These are phyloP conservation scores for Gentiana dahurica DNA, from an alignment of 257 asterid genomes.

Conservation along the genomic window DNA sequence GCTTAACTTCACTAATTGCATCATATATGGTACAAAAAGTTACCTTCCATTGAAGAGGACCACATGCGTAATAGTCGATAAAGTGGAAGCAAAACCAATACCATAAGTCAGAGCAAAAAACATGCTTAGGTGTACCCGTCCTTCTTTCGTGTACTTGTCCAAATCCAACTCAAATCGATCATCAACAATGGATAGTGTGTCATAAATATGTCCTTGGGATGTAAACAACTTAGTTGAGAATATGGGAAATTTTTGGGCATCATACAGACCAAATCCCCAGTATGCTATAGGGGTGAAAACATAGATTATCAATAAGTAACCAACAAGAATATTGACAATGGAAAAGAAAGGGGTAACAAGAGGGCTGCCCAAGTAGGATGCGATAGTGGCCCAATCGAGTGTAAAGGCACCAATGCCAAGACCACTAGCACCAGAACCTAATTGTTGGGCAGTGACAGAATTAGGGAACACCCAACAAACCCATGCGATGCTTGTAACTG, in stretches of 20 bases:
- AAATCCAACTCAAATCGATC: conserved; percentile 67
- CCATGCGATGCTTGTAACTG: conserved; percentile 81
- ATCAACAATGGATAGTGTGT: conserved; percentile 67
- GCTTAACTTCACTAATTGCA: too few relatives aligned
- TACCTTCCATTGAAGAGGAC: too few relatives aligned
- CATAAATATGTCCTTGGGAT: conserved; percentile 63
- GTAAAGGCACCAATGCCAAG: conserved; percentile 85
- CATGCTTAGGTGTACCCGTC: conserved; percentile 72
- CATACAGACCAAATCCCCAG: conserved; percentile 71
- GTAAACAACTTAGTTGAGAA: conserved; percentile 85
- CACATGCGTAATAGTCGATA: too few relatives aligned
- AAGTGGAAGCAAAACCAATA: too few relatives aligned
- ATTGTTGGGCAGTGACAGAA: conserved; percentile 81
- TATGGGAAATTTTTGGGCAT: conserved; percentile 57
- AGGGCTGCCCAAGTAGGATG: conserved; percentile 82
- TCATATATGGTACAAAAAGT: too few relatives aligned
- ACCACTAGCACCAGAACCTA: conserved; percentile 80
- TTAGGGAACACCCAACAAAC: conserved; percentile 76
- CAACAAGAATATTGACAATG: conserved; percentile 58
- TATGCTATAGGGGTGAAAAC: conserved; percentile 54
- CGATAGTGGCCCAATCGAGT: conserved; percentile 71
- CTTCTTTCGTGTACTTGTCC: conserved; percentile 44
- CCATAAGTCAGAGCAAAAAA: conserved; percentile 2
- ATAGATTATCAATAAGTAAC: conserved; percentile 53
- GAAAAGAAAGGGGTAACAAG: conserved; percentile 78